phyloP scores from a whole-genome alignment of 345 rosid genomes.

The Heritiera fomes region DNA sequence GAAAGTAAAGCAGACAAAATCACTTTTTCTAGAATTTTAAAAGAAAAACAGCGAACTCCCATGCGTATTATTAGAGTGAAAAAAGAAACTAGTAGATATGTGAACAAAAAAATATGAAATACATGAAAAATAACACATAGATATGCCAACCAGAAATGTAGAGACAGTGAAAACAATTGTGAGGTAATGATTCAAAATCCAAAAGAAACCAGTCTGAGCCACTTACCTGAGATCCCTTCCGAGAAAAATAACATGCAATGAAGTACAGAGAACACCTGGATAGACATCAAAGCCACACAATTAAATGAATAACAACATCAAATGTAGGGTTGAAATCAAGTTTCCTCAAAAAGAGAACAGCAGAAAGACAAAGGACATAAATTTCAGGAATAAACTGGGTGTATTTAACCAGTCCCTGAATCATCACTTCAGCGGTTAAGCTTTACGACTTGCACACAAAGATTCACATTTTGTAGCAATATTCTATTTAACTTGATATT shows the following conservation, averaged over 20 bases:
- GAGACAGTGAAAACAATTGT: neutral
- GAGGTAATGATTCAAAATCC: slow-evolving; percentile 5
- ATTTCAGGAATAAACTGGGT: neutral
- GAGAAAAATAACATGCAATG: slow-evolving; percentile 74
- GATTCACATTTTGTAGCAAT: neutral
- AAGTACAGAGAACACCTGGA: slow-evolving; percentile 83
- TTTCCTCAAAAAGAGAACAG: neutral
- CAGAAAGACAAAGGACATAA: neutral
- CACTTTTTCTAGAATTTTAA: neutral
- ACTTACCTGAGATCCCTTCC: slow-evolving; percentile 84
- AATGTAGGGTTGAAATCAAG: slow-evolving; percentile 11
- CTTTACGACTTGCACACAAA: slow-evolving; percentile 3
- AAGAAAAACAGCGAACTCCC: neutral
- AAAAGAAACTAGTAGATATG: neutral
- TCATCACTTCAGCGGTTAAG: slow-evolving; percentile 10
- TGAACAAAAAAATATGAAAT: neutral
- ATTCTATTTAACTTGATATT: neutral
- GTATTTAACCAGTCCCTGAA: neutral
- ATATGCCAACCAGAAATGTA: neutral
- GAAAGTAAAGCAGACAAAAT: neutral
- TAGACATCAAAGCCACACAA: slow-evolving; percentile 28
- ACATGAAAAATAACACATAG: slow-evolving; percentile 7
- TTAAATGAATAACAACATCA: slow-evolving; percentile 12
- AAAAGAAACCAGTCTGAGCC: slow-evolving; percentile 22
- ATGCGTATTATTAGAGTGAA: neutral